phyloP scores from a whole-genome alignment of 441 rosid species.

The Erodium trifolium region DNA sequence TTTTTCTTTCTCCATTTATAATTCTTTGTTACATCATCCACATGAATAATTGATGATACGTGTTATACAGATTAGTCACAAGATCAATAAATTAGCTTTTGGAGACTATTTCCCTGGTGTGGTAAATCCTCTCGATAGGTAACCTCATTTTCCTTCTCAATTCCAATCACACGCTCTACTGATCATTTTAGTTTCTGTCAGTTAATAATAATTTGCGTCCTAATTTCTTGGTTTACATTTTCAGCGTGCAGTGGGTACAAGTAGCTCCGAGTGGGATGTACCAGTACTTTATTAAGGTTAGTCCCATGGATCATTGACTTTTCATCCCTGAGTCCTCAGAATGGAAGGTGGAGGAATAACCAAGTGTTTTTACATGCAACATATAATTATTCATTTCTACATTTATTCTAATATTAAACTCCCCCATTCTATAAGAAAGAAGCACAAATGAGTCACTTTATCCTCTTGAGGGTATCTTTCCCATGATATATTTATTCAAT shows the following conservation, averaged over 20 bases:
- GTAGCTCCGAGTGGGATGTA: slow-evolving; percentile 85
- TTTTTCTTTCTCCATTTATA: not conserved
- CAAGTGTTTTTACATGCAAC: not conserved
- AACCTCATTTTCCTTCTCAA: slow-evolving; percentile 15
- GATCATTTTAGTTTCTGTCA: not conserved
- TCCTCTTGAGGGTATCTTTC: no score
- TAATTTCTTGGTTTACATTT: slow-evolving; percentile 1
- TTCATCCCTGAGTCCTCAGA: not conserved
- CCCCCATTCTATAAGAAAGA: no score
- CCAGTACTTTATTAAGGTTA: slow-evolving; percentile 90
- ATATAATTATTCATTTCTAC: no score
- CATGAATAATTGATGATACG: not conserved
- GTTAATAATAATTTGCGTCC: no score
- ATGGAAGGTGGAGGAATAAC: not conserved
- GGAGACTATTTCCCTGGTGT: slow-evolving; percentile 92
- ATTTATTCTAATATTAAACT: no score
- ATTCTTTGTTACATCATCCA: not conserved
- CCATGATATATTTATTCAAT: no score
- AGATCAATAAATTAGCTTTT: slow-evolving; percentile 63
- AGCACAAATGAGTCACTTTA: no score
- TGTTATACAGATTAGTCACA: slow-evolving; percentile 68
- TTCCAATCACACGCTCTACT: slow-evolving; percentile 9
- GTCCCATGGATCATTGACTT: slow-evolving; percentile 9
- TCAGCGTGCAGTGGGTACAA: slow-evolving; percentile 85
- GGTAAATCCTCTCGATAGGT: slow-evolving; percentile 94